Conservation (phyloP, 805 yeast genomes). For the Zygosaccharomyces lentus region DNA sequence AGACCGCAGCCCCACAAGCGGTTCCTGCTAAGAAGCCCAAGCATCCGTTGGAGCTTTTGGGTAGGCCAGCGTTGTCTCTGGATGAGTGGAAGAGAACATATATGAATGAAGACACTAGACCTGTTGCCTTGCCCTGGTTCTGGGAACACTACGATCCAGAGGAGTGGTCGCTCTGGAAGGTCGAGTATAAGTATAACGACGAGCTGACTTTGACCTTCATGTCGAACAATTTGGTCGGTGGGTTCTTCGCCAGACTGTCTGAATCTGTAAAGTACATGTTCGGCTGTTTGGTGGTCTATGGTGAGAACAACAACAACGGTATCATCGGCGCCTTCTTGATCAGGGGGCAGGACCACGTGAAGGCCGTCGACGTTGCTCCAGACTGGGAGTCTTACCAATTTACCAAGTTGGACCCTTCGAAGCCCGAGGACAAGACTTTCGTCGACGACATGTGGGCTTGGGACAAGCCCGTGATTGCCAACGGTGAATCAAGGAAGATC, state of each 20-base stretch:
- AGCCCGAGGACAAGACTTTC: conserved; percentile 73
- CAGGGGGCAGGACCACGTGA: conserved; percentile 84
- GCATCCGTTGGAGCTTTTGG: conserved; percentile 85
- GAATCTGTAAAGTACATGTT: conserved; percentile 88
- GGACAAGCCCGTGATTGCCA: conserved; percentile 85
- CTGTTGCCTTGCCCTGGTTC: conserved; percentile 91
- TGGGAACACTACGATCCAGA: conserved; percentile 87
- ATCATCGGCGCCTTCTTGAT: conserved; percentile 88
- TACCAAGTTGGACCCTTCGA: conserved; percentile 77
- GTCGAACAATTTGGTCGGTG: conserved; percentile 97
- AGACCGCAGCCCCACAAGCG: conserved; percentile 24
- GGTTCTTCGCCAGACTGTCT: conserved; percentile 89
- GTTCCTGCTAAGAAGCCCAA: conserved; percentile 67
- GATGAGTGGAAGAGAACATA: conserved; percentile 94
- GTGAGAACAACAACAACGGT: conserved; percentile 96
- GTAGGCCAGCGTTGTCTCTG: conserved; percentile 56
- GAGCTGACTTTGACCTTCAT: conserved; percentile 93
- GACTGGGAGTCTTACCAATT: conserved; percentile 94
- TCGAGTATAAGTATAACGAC: conserved; percentile 92
- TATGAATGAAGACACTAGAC: conserved; percentile 95
- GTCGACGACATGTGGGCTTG: conserved; percentile 94
- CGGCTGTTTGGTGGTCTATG: conserved; percentile 87
- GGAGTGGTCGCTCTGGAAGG: conserved; percentile 93
- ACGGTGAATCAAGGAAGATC: conserved; percentile 81
- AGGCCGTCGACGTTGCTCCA: conserved; percentile 97